These are phyloP conservation scores for Capsella rubella DNA, from an alignment of 441 rosid genomes.

Conservation along the genomic window DNA sequence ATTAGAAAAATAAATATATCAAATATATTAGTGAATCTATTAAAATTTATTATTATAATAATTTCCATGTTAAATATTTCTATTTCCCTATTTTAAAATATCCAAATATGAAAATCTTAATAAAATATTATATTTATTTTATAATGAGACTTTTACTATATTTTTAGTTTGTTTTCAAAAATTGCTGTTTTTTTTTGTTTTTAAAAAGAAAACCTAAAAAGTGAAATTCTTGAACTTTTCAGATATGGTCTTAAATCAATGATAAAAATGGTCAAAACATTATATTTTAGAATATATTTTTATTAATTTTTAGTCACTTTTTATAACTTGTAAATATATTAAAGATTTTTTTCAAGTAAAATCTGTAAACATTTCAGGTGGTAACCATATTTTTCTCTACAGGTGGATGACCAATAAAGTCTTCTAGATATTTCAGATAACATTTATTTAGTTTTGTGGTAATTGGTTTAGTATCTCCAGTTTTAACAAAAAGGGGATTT, in stretches of 20 bases:
- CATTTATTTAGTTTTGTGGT: conserved; percentile 6
- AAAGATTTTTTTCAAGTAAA: conserved; percentile 10
- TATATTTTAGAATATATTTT: too few relatives aligned
- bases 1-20: background rate
- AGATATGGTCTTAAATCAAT: background rate
- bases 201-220: background rate
- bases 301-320: background rate
- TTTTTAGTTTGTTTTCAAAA: background rate
- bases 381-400: background rate
- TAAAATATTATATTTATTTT: too few relatives aligned
- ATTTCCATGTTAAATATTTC: background rate
- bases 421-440: conserved; percentile 25
- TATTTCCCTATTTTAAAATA: background rate
- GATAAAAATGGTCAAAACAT: background rate
- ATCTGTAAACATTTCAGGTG: conserved; percentile 23
- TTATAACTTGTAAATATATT: background rate
- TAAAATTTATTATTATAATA: background rate
- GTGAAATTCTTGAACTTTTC: background rate
- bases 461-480: conserved; percentile 25
- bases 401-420: conserved; percentile 18
- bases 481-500: conserved; percentile 3
- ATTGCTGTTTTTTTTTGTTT: background rate
- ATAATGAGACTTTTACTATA: too few relatives aligned
- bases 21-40: background rate
- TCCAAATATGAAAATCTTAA: background rate